Percentiles rank a stretch among this genome's conserved stretches.
Conservation (phyloP, 2,329 filamentous ascomycete species). For the Myriangium duriaei region DNA sequence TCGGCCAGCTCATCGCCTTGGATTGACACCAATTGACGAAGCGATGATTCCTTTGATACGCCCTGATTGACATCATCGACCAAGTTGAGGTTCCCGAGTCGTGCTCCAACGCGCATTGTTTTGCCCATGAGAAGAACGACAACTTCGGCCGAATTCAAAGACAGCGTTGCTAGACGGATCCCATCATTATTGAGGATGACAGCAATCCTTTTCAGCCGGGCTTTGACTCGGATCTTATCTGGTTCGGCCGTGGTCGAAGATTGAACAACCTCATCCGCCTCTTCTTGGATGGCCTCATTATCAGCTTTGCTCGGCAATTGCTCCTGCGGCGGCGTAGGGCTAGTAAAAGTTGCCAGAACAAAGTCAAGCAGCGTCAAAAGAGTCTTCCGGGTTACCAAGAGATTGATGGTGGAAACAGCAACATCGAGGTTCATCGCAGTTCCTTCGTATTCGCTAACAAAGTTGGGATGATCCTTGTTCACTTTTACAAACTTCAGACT, state of each 20-base stretch:
- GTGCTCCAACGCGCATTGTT: conserved; percentile 76
- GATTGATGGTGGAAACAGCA: conserved; percentile 85
- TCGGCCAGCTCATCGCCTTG: conserved; percentile 92
- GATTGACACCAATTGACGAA: conserved; percentile 83
- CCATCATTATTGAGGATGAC: conserved; percentile 96
- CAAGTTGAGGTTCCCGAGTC: conserved; percentile 74
- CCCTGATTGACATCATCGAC: conserved; percentile 91
- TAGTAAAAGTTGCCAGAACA: conserved; percentile 80
- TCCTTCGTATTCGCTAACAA: conserved; percentile 80
- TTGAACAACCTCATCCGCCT: conserved; percentile 26
- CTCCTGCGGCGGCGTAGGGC: conserved; percentile 22
- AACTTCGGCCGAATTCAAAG: conserved; percentile 83
- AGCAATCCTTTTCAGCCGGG: conserved; percentile 83
- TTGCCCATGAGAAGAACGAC: conserved; percentile 77
- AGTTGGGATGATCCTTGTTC: conserved; percentile 83
- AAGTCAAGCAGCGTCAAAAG: conserved; percentile 89
- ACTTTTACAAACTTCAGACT: conserved; percentile 82
- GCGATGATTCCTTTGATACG: conserved; percentile 63
- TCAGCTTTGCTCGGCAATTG: conserved; percentile 21
- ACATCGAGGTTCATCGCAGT: conserved; percentile 89
- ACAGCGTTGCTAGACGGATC: conserved; percentile 82
- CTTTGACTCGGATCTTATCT: conserved; percentile 84
- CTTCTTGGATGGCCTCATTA: conserved; percentile 20
- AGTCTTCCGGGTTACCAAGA: conserved; percentile 87
- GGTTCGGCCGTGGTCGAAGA: conserved; percentile 26